Base-by-base conservation (phyloP, 1,284 basidiomycete species). In the Ustilago bromivora region DNA sequence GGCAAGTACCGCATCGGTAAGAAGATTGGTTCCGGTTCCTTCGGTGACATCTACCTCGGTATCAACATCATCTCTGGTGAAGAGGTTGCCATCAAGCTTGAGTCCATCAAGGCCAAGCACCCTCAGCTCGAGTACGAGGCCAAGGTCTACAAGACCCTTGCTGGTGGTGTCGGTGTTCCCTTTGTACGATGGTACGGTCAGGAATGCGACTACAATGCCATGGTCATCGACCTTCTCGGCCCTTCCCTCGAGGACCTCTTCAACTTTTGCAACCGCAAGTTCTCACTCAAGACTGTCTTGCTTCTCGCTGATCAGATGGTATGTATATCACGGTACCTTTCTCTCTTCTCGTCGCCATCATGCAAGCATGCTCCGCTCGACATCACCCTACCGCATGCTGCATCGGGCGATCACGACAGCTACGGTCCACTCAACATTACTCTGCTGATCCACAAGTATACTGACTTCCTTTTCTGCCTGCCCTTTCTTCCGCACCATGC, bases 31-130 rank as follows among this genome's bases (percentile, higher is more conserved):
- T 97, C 94, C 54, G 97, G 96, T 75, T 98, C 96, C 62, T 98
- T 98, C 85, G 95, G 96, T 96, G 96, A 99, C 86, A 99, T 99
- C 87, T 99, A 98, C 88, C 93, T 99, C 72, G 97, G 97, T 75
- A 96, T 98, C 88, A 98, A 99, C 90, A 98, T 99, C 89, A 98
- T 99, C 87, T 98, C 96, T n/a, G 96, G 96, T 58, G 96, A 99
- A 87, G 96, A 98, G 87, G 97, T 99, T 69, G 97, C 96, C 86
- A 98, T 99, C 91, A 99, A 99, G 89, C 93, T 99, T 82, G 97
- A 99, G 88, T 98, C 95, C 0, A 94, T 98, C 88, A 99, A 99
- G 88, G 96, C 97, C 81, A 99, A 99, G 88, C 96, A 98, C 86
- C 96, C 97, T n/a, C 97, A 99, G 88, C 93, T 99, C 84, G 96